Evolutionary conservation across 176 grass and related monocot species (phyloP).

Genomic region (Typha latifolia): DNA sequence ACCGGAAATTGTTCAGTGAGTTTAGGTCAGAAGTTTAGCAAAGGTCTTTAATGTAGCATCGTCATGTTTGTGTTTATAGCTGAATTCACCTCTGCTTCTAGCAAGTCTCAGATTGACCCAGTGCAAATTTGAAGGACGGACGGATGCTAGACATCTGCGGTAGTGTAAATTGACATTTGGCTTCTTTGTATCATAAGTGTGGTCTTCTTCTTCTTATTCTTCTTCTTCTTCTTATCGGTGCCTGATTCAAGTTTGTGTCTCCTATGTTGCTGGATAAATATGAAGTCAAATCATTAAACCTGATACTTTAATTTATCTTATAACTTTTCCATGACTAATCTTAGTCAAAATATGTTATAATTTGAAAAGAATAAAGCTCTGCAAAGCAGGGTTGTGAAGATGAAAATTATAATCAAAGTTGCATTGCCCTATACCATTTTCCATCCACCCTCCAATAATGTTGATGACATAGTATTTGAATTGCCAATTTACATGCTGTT

Average conservation of each 20-base stretch:
- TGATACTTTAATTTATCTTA: too few species aligned
- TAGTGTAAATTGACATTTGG: not conserved
- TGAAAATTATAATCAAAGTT: too few species aligned
- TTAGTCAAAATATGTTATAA: too few species aligned
- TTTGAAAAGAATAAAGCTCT: too few species aligned
- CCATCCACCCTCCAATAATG: too few species aligned
- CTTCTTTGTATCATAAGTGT: not conserved
- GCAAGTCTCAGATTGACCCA: not conserved
- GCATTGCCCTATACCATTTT: too few species aligned
- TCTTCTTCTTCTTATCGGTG: not conserved
- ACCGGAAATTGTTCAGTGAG: not conserved
- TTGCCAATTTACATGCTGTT: too few species aligned
- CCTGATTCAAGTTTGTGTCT: not conserved
- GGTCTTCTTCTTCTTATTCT: not conserved
- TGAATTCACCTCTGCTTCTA: not conserved
- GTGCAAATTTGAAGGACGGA: not conserved
- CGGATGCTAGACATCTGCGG: not conserved
- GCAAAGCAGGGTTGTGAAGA: too few species aligned
- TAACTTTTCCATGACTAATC: too few species aligned
- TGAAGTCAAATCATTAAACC: too few species aligned
- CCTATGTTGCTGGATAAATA: not conserved
- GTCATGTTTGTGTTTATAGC: not conserved
- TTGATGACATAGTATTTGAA: too few species aligned
- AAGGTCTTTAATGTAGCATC: not conserved
- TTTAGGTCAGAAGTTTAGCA: not conserved